Base-by-base conservation (phyloP, 768 basidiomycete species). In the Mrakia frigida region DNA sequence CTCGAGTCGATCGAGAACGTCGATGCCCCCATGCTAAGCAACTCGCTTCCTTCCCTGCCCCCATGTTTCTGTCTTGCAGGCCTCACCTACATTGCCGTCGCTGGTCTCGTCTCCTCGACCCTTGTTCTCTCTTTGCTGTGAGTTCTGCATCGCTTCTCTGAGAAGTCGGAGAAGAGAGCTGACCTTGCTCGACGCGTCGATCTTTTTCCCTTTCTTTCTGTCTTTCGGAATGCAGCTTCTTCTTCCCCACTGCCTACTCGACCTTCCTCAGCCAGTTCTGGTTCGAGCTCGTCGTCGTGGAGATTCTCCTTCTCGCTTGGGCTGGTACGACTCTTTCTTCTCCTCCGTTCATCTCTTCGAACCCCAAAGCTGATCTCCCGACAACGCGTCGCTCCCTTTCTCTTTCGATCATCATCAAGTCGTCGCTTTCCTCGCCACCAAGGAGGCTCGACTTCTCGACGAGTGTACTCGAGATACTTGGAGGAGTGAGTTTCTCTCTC, bases 341-440 rank as follows among this genome's bases (percentile, higher is more conserved):
- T 10, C 11, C 4, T 37, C 63, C n/a, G n/a, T 50, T 6, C 18
- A 2, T 6, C 37, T 11, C 6, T 37, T 65, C 33, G 11, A 35
- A 33, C 7, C 4, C 23, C 0, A 31, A 10, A 37, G 33, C n/a
- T 35, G 33, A 35, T 18, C 28, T 23, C 21, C 31, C 5, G n/a
- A n/a, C n/a, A n/a, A 2, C 37, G 63, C 63, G 63, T 21, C 33
- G 5, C 7, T 14, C 3, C 18, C 37, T 16, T 5, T 33, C 18
- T 31, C 61, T 16, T 35, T 14, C 61, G 1, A 6, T 35, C 63
- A n/a, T n/a, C n/a, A n/a, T n/a, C 1, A 39, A 39, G 35, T 68
- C 65, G 65, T 68, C 65, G 65, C 65, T 18, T 23, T 68, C 65
- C 65, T 68, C 35, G 35, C 65, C 13, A 68, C 39, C 65, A 35